A percentile compares a stretch with the other conserved stretches of the same genome.
Conservation (phyloP, 352 stramenopile species). For the Phytophthora citricola region DNA sequence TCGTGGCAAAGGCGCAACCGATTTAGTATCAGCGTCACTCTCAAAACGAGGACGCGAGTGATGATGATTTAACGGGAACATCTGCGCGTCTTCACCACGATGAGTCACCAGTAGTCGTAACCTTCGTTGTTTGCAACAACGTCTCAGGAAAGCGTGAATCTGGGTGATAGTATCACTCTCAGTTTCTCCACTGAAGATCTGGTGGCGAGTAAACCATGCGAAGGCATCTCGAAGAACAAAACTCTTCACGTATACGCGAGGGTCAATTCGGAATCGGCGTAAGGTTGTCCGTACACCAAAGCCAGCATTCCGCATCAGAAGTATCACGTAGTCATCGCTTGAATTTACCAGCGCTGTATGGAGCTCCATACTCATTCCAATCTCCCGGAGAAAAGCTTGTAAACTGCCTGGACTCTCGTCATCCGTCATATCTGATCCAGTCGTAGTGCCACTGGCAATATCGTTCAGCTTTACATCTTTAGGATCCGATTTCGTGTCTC, state of each 20-base stretch:
- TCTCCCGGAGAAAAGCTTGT: conserved; percentile 44
- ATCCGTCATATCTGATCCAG: not conserved
- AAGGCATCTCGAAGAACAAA: conserved; percentile 81
- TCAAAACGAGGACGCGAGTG: conserved; percentile 6
- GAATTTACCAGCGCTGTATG: conserved; percentile 51
- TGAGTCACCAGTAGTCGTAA: conserved; percentile 71
- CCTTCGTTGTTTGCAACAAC: conserved; percentile 80
- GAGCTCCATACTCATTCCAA: conserved; percentile 58
- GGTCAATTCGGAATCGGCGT: conserved; percentile 75
- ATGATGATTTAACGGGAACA: conserved; percentile 48
- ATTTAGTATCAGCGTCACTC: conserved; percentile 11
- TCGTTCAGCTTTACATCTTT: conserved; percentile 1
- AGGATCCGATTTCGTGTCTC: conserved; percentile 1
- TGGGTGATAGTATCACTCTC: conserved; percentile 33
- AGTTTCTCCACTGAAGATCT: conserved; percentile 48
- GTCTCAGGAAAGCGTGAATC: conserved; percentile 64
- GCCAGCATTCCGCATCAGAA: conserved; percentile 68
- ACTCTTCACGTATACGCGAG: conserved; percentile 73
- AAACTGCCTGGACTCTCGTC: conserved; percentile 31
- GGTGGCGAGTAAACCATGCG: conserved; percentile 56
- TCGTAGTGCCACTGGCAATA: not conserved
- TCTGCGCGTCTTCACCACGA: conserved; percentile 55
- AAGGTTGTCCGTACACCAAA: conserved; percentile 54
- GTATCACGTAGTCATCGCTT: conserved; percentile 80
- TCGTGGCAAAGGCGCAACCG: conserved; percentile 4